Evolutionary conservation across 345 rosid genomes (phyloP).

Genomic region (Moricandia arvensis): DNA sequence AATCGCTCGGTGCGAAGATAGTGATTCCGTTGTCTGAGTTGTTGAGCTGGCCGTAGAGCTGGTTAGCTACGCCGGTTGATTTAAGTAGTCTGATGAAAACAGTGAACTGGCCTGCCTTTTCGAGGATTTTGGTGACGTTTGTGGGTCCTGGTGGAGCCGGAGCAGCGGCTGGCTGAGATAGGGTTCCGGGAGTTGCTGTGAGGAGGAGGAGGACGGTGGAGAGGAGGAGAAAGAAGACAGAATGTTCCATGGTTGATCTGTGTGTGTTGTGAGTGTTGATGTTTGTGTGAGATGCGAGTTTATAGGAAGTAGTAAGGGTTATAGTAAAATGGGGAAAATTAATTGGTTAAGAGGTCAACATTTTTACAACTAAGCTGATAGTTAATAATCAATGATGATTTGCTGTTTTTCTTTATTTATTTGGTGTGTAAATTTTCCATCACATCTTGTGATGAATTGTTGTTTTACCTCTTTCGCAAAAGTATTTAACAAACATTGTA

Average conservation of each 20-base stretch:
- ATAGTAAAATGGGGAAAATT: slow-evolving; percentile 2
- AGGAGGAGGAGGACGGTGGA: slow-evolving; percentile 16
- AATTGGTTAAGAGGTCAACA: slow-evolving; percentile 33
- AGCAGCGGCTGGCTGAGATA: slow-evolving; percentile 40
- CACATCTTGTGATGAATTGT: slow-evolving; percentile 17
- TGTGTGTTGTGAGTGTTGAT: background rate
- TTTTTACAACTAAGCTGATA: slow-evolving; percentile 18
- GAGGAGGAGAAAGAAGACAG: background rate
- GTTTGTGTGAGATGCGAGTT: slow-evolving; percentile 18
- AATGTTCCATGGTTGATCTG: slow-evolving; percentile 21
- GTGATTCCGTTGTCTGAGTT: slow-evolving; percentile 47
- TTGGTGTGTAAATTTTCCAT: background rate
- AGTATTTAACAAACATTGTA: background rate
- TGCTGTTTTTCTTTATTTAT: background rate
- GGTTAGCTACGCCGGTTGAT: slow-evolving; percentile 47
- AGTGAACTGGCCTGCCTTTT: slow-evolving; percentile 53
- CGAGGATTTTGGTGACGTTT: slow-evolving; percentile 57
- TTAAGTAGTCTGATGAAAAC: slow-evolving; percentile 53
- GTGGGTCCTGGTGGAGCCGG: slow-evolving; percentile 46
- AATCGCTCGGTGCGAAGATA: slow-evolving; percentile 48
- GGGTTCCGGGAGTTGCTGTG: slow-evolving; percentile 24
- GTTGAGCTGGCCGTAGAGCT: slow-evolving; percentile 46
- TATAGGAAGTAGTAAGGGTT: slow-evolving; percentile 19
- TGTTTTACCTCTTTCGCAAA: background rate
- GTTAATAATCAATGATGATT: slow-evolving; percentile 3